Conservation (phyloP, 1,139 yeast genomes). For the Geotrichum macrosporum region DNA sequence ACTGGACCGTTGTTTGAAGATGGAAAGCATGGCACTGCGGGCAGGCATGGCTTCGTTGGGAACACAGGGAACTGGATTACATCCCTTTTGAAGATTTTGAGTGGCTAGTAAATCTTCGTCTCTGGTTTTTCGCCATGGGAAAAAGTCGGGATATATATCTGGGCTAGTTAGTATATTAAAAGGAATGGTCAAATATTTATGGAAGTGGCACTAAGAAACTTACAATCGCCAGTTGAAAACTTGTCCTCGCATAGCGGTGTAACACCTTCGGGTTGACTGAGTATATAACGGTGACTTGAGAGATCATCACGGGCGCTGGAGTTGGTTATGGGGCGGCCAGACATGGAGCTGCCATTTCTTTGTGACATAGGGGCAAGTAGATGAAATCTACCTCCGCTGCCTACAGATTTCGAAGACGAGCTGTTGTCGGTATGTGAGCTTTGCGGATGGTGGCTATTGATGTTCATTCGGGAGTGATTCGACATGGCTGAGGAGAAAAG, state of each 20-base stretch:
- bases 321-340: conserved; percentile 14
- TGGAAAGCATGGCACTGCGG: conserved; percentile 32
- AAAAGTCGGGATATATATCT: conserved; percentile 65
- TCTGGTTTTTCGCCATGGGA: conserved; percentile 60
- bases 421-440: conserved; percentile 1
- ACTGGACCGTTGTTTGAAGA: conserved; percentile 45
- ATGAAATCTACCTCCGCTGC: conserved; percentile 2
- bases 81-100: conserved; percentile 56
- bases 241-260: conserved; percentile 36
- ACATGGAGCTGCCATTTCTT: conserved; percentile 14
- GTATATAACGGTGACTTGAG: conserved; percentile 26
- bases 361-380: conserved; percentile 16
- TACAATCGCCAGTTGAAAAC: conserved; percentile 16
- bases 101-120: conserved; percentile 52
- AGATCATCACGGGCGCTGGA: conserved; percentile 27
- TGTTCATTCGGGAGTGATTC: conserved; percentile 18
- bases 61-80: conserved; percentile 51
- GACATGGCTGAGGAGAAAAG: conserved; percentile 17
- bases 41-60: conserved; percentile 45
- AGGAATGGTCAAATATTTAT: conserved; percentile 1
- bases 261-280: conserved; percentile 36
- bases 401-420: not conserved
- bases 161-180: conserved; percentile 9
- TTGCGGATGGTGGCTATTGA: conserved; percentile 9
- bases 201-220: conserved; percentile 7